Base-by-base conservation (phyloP, 164 flowering plant genomes). In the Malania oleifera region DNA sequence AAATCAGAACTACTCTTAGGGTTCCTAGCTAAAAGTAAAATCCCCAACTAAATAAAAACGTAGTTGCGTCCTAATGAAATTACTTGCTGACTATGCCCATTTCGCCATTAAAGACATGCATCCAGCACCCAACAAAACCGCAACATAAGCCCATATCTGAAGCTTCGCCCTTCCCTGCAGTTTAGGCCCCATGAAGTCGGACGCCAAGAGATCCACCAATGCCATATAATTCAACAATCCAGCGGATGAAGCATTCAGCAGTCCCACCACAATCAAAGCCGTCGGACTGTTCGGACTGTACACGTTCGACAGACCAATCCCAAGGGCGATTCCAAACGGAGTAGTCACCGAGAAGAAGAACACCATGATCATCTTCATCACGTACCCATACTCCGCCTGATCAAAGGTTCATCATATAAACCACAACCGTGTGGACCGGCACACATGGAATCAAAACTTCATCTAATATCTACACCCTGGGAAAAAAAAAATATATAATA, bases 311-410 rank as follows among this genome's bases (percentile, higher is more conserved):
- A 82, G 41, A 0, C 52, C 80, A 25, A 82, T 71, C 12, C 84
- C 87, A 0, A 80, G 58, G 0, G 47, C 80, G 1, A 82, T 71
- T 24, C 84, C 87, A 9, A 76, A 60, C 11, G 84, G 84, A 0
- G 84, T 80, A 13, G 82, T 80, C 3, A 57, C 57, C 0, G 87
- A 66, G 76, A 82, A 80, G 72, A 82, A 80, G 63, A 82, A 76
- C 57, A 69, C 82, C 84, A 82, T 74, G 0, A 76, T 24, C 20
- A 65, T 63, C 24, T 74, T 82, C 69, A 54, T 71, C 65, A 40
- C 31, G 0, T 15, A 2, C 40, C 49, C 58, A 62, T 71, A 79
- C 25, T 81, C 77, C 8, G 83, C 86, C 79, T 80, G 19, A n/a
- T 4, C 9, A 4, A 31, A 4, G 35, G 9, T 31, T 4, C 35